Evolutionary conservation across 805 yeast genomes (phyloP), one percentile per base, ranked within the genome.

Genomic region (Metschnikowia hibisci): DNA sequence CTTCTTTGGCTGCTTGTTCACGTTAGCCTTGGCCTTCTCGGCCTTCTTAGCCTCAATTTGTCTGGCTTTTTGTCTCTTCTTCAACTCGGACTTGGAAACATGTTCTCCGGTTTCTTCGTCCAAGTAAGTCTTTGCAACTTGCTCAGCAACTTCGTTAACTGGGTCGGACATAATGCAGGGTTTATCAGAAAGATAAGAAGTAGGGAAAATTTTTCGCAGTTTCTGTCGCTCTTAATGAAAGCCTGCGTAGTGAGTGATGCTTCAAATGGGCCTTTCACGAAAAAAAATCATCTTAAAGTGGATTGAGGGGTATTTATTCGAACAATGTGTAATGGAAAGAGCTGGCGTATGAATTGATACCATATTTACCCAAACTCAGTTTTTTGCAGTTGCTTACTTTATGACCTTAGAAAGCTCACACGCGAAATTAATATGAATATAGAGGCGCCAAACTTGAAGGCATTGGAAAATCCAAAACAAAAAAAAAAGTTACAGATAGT

Each of bases 21-120:
- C 78, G 37, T 76, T 76, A 60, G 70, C 76, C 40, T 81, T 83
- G 54, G 95, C 95, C 76, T 90, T 90, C 57, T 82, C 95, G 41
- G 96, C 96, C 74, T 82, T 87, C 78, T 89, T 87, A 57, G 85
- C 87, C 59, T 88, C 96, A 45, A 78, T 70, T 57, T 82, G 85
- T 67, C 98, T 83, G 53, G 75, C 76, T 78, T 93, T 93, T 70
- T 86, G 88, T 73, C 99, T 85, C 77, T 87, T 88, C 77, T 91
- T 91, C 71, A 91, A 82, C 71, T 91, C 99, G 49, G 93, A 77
- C 75, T 91, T 91, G 61, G 98, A 93, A 36, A 91, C 96, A 69
- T 81, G 86, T 71, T 91, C 99, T 38, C 98, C 98, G 50, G 98
- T 93, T 57, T 72, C 95, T 46, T 89, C 96, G 65, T 91, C 99